Conservation (phyloP, 1,284 basidiomycete genomes). For the Cutaneotrichosporon sp. region DNA sequence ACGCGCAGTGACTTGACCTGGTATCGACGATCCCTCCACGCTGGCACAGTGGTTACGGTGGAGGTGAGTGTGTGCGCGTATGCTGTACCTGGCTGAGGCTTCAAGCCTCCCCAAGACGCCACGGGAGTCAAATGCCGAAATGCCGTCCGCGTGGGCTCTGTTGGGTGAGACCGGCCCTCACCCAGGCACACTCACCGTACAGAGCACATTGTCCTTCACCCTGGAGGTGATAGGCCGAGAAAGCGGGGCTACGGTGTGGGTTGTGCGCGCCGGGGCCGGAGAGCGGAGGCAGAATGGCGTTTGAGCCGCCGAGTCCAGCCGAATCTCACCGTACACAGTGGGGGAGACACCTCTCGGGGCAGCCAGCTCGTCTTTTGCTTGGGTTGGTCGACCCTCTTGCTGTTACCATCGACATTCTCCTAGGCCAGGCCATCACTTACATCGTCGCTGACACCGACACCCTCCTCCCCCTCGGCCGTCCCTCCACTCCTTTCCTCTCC, state of each 20-base stretch:
- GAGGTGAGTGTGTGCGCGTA: neutral
- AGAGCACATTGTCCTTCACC: too few relatives aligned
- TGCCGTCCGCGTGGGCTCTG: neutral
- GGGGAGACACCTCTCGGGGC: too few relatives aligned
- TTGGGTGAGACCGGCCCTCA: too few relatives aligned
- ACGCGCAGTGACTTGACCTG: neutral
- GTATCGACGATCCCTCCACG: neutral
- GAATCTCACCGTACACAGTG: too few relatives aligned
- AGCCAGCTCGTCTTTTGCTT: neutral
- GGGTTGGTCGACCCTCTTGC: neutral
- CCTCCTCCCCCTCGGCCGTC: neutral
- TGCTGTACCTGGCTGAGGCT: neutral
- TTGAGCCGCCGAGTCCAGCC: too few relatives aligned
- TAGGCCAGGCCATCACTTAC: neutral
- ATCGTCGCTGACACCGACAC: neutral
- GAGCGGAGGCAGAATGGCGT: too few relatives aligned
- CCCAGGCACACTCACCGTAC: too few relatives aligned
- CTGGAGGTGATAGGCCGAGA: too few relatives aligned
- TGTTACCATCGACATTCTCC: neutral
- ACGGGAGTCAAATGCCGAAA: neutral
- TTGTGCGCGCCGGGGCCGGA: too few relatives aligned
- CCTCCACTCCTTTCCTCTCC: slow-evolving; percentile 6
- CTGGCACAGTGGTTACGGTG: neutral
- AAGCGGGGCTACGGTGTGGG: too few relatives aligned
- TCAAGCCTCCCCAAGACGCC: too few relatives aligned